phyloP scores from a whole-genome alignment of 2,329 filamentous ascomycete genomes.

The Diaporthe sp. region DNA sequence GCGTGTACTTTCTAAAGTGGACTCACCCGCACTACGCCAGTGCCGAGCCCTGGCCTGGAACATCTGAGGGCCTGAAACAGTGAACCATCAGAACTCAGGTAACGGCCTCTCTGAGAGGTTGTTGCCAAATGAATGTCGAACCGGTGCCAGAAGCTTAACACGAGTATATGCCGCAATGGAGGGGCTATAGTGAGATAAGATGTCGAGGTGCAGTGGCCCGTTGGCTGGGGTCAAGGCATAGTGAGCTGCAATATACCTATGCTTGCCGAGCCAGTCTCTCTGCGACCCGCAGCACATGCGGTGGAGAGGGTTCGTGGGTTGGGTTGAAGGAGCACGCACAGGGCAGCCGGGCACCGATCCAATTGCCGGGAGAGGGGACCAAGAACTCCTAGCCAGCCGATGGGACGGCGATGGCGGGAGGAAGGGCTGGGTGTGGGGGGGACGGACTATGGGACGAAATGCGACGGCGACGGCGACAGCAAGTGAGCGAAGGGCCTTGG shows the following conservation, averaged over 20 bases:
- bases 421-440: neutral
- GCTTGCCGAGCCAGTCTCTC: constrained; percentile 1
- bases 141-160: neutral
- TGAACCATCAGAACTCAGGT: neutral
- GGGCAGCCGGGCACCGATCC: constrained; percentile 9
- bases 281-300: neutral
- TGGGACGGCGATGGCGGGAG: constrained; percentile 23
- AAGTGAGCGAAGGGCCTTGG: neutral
- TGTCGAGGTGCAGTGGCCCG: neutral
- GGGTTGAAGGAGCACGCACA: neutral
- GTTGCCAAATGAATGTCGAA: neutral
- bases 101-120: neutral
- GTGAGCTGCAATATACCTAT: neutral
- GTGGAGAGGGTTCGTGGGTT: constrained; percentile 7
- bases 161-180: constrained; percentile 6
- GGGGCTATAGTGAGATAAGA: neutral
- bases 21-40: neutral
- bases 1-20: constrained; percentile 7
- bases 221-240: neutral
- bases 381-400: constrained; percentile 16
- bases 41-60: neutral
- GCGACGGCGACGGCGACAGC: neutral
- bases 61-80: constrained; percentile 20
- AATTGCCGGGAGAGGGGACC: constrained; percentile 22
- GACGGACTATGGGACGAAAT: constrained; percentile 19